Evolutionary conservation across 208 protist species (phyloP).

Genomic region (Strigomonas galati): DNA sequence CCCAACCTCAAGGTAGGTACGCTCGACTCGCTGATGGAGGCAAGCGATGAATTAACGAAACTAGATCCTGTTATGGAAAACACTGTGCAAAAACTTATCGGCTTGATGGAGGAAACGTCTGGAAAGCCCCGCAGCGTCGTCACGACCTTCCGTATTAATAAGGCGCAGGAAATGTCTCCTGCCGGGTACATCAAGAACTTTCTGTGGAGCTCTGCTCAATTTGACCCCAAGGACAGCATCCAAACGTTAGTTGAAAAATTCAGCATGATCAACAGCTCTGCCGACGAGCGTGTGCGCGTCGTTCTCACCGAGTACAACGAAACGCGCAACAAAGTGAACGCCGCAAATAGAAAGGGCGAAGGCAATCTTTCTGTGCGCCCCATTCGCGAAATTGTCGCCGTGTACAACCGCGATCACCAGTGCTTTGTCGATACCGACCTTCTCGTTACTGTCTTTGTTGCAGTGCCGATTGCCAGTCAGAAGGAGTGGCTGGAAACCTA

Average conservation of each 20-base stretch:
- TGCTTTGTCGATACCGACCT: conserved; percentile 83
- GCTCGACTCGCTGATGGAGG: conserved; percentile 87
- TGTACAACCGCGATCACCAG: conserved; percentile 61
- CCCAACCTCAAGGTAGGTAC: conserved; percentile 82
- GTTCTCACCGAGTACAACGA: conserved; percentile 86
- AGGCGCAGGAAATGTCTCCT: conserved; percentile 81
- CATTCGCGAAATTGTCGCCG: conserved; percentile 72
- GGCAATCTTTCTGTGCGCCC: conserved; percentile 82
- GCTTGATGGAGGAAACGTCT: conserved; percentile 79
- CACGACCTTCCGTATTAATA: conserved; percentile 81
- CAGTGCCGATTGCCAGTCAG: conserved; percentile 54
- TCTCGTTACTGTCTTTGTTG: conserved; percentile 85
- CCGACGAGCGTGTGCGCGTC: conserved; percentile 77
- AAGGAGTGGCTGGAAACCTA: conserved; percentile 82
- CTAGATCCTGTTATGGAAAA: conserved; percentile 75
- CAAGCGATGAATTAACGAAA: conserved; percentile 84
- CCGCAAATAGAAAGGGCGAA: conserved; percentile 59
- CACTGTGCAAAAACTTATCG: conserved; percentile 73
- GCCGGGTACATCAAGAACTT: conserved; percentile 87
- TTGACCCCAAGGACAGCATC: conserved; percentile 82
- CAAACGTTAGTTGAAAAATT: conserved; percentile 74
- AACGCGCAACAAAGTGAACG: conserved; percentile 69
- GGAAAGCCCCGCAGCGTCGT: conserved; percentile 69
- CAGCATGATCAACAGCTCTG: conserved; percentile 49
- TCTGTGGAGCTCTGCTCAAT: conserved; percentile 78